Evolutionary conservation across 192 early-diverging fungal species (phyloP), one percentile per base, ranked within the genome.

Genomic region (Backusella luteola): DNA sequence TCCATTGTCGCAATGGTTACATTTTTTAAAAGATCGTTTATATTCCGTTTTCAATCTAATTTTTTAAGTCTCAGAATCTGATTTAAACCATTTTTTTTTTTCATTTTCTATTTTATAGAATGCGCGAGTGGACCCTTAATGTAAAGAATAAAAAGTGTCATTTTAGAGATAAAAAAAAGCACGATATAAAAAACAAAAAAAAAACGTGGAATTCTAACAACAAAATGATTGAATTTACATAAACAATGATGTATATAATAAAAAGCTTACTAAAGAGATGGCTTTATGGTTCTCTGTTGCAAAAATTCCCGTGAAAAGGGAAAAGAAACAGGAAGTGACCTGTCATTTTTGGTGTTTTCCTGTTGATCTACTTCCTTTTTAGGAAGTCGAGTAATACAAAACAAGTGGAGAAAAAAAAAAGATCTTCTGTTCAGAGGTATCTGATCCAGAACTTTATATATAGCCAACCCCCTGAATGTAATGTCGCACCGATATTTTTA

Each of bases 311-410:
- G 23, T 14, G 23, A 29, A 63, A 29, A 12, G 21, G 26, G 56
- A 29, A 29, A 59, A 29, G 21, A 26, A 63, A 29, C 56, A 63
- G 56, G 2, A 63, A 63, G 23, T 14, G 23, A 29, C 56, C 56
- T 63, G 56, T 63, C 56, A 63, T 63, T 63, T 63, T 63, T 63
- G 56, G 56, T 29, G 56, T 26, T 63, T 63, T 63, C 3, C 23
- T 63, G 56, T 63, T 63, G 56, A 63, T 63, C 23, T 26, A 63
- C 56, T 63, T 63, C 56, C 56, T 63, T 63, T 63, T 63, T 63
- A 12, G 21, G 56, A 12, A 63, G 26, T 63, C 0, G 2, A 29
- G 56, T 63, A 63, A 26, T 63, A 63, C 56, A 63, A 29, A 63
- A 19, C 46, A 49, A 49, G 46, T 49, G 19, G 6, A 44, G 42